Base-by-base conservation (phyloP, 2,329 filamentous ascomycete genomes). In the Talaromyces sp. region DNA sequence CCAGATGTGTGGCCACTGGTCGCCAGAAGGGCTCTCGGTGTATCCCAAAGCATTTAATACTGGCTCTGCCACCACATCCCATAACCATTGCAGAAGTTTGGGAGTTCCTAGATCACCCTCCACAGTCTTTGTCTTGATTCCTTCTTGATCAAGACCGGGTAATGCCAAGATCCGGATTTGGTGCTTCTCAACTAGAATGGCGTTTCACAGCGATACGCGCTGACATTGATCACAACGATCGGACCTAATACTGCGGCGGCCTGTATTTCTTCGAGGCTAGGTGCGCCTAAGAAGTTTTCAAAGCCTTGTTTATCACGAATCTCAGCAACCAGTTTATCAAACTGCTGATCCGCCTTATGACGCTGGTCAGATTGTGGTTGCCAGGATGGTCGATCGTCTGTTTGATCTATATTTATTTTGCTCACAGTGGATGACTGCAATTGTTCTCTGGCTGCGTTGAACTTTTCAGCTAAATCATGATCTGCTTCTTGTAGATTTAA, bases 201-300 rank as follows among this genome's bases (percentile, higher is more conserved):
- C 76, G 67, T n/a, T n/a, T 77, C 75, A 53, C 75, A 75, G 3
- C 73, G 68, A 38, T 71, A 64, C 1, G 7, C 0, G 59, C 73
- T 76, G 1, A 73, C 64, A 63, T 77, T 78, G 22, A 78, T 59
- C 7, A 76, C 59, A 7, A 74, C 68, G 45, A 79, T 72, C 1
- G 74, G 72, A 1, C 71, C 74, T 7, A 54, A 13, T 2, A 11
- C 29, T 40, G 74, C 73, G 25, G 71, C 71, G 2, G 22, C 60
- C 15, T 69, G n/a, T 11, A 59, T 45, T 29, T 59, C 56, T 17
- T 7, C 17, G 2, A 29, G 7, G 2, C 31, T 34, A 10, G 15
- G n/a, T 29, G 19, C 31, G 36, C 2, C n/a, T 38, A 31, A 10
- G 19, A 15, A 59, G 8, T 10, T 34, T 22, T 59, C 36, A 29